Percentiles rank a stretch among this genome's conserved stretches.
Conservation (phyloP, 1,284 basidiomycete genomes). For the Calocybe gambosa region DNA sequence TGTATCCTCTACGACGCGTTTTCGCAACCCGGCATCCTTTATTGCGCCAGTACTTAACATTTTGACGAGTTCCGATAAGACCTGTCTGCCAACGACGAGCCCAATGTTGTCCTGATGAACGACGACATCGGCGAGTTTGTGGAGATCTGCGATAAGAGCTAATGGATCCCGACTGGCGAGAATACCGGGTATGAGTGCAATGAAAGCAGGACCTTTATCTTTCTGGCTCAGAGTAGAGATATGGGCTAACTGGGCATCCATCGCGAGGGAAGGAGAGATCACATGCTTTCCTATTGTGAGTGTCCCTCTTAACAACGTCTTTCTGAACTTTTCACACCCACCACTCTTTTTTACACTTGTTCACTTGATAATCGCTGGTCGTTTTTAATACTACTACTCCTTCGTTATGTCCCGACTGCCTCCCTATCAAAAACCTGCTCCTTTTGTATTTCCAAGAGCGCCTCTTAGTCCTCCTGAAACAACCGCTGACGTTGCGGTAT, state of each 20-base stretch:
- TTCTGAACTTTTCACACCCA: no score
- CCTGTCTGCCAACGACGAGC: slow-evolving; percentile 80
- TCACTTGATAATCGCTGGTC: slow-evolving; percentile 5
- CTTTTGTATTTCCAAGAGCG: slow-evolving; percentile 42
- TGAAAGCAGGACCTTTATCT: slow-evolving; percentile 77
- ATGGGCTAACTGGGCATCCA: slow-evolving; percentile 63
- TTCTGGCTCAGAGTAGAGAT: slow-evolving; percentile 67
- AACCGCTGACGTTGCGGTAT: slow-evolving; percentile 31
- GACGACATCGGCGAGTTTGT: slow-evolving; percentile 66
- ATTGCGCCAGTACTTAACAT: slow-evolving; percentile 51
- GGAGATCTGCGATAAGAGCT: slow-evolving; percentile 48
- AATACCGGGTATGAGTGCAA: slow-evolving; percentile 49
- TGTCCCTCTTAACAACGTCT: no score
- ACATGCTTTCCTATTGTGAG: not conserved
- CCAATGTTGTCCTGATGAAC: slow-evolving; percentile 75
- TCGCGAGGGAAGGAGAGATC: slow-evolving; percentile 20
- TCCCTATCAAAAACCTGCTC: slow-evolving; percentile 42
- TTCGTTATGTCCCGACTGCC: slow-evolving; percentile 42
- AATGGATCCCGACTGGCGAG: slow-evolving; percentile 44
- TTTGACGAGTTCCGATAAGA: slow-evolving; percentile 76
- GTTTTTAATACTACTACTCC: not conserved
- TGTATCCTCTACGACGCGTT: slow-evolving; percentile 67
- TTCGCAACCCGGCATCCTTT: slow-evolving; percentile 51
- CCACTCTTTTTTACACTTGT: not conserved
- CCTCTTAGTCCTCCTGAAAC: slow-evolving; percentile 53